Percentiles rank a stretch among this genome's conserved stretches.
phyloP scores from a whole-genome alignment of 352 stramenopile species.

The Phytophthora cajani region DNA sequence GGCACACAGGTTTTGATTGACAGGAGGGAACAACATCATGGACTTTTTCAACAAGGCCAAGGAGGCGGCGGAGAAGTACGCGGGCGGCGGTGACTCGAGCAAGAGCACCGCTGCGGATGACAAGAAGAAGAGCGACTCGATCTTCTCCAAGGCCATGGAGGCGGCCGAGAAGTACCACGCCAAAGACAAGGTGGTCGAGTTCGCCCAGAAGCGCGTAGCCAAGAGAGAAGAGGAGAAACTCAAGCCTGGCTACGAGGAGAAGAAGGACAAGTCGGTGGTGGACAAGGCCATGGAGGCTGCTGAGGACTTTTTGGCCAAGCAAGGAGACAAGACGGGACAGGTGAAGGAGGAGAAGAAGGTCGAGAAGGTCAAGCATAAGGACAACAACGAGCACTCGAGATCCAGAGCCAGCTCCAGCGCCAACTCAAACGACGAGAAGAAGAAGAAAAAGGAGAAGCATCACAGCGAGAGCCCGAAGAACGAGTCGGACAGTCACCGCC shows the following conservation, averaged over 20 bases:
- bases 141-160: constrained; percentile 29
- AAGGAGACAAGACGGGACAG: constrained; percentile 12
- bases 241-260: constrained; percentile 24
- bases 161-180: constrained; percentile 35
- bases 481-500: not conserved
- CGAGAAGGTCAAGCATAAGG: not conserved
- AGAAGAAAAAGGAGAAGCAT: not conserved
- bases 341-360: not conserved
- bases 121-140: constrained; percentile 27
- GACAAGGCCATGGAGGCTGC: constrained; percentile 29
- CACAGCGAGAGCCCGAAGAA: not conserved
- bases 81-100: constrained; percentile 16
- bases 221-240: constrained; percentile 33
- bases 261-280: constrained; percentile 34
- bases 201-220: constrained; percentile 29
- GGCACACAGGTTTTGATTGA: not conserved
- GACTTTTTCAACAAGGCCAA: constrained; percentile 41
- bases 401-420: constrained; percentile 13
- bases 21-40: constrained; percentile 7
- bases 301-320: constrained; percentile 34
- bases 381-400: constrained; percentile 1
- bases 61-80: constrained; percentile 26
- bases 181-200: constrained; percentile 36
- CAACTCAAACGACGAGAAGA: constrained; percentile 4
- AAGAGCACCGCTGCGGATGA: constrained; percentile 7